A percentile compares a stretch with the other conserved stretches of the same genome.
Evolutionary conservation across 176 grass and related monocot species (phyloP).

Genomic region (bread wheat (Triticum aestivum)): IWGSC_CS_RefSeq_v2.1 NC_057811.1:161081443-161081942

Average conservation of each 20-base stretch:
- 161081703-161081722: neutral
- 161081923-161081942: constrained; percentile 23
- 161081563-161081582: neutral
- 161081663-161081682: neutral
- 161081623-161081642: neutral
- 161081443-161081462: neutral
- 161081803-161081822: neutral
- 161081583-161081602: neutral
- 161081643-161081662: neutral
- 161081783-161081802: neutral
- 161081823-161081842: neutral
- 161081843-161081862: constrained; percentile 26
- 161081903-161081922: constrained; percentile 39
- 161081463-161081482: neutral
- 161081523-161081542: too few relatives aligned
- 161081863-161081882: neutral
- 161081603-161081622: neutral
- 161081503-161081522: too few relatives aligned
- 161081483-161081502: neutral
- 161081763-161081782: neutral
- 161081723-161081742: neutral
- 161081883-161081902: constrained; percentile 4
- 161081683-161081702: neutral
- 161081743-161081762: neutral
- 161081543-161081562: neutral